phyloP scores from a whole-genome alignment of 2,329 filamentous ascomycete species.

The Allantophomopsis lycopodina region DNA sequence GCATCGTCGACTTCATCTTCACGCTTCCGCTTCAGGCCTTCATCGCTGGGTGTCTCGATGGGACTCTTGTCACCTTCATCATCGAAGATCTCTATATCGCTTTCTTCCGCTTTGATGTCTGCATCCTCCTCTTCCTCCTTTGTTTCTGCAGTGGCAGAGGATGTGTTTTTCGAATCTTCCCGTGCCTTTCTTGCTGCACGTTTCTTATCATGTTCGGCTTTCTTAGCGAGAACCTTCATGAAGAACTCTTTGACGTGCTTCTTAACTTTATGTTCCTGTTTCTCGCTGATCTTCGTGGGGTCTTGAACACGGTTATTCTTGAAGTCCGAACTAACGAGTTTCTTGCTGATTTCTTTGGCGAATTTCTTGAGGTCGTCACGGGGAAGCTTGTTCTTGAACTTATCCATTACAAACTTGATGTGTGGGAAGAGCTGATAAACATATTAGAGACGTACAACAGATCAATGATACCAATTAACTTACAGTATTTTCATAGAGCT shows the following conservation, averaged over 20 bases:
- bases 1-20: slow-evolving; percentile 24
- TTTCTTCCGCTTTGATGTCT: slow-evolving; percentile 14
- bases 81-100: slow-evolving; percentile 19
- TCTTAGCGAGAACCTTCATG: slow-evolving; percentile 73
- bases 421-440: slow-evolving; percentile 59
- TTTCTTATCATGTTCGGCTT: slow-evolving; percentile 53
- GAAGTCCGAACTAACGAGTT: slow-evolving; percentile 82
- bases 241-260: slow-evolving; percentile 75
- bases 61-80: slow-evolving; percentile 24
- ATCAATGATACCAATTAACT: slow-evolving; percentile 19
- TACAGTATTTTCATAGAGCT: slow-evolving; percentile 88
- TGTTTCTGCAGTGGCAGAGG: slow-evolving; percentile 1
- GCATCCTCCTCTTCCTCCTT: slow-evolving; percentile 24
- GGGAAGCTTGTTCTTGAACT: slow-evolving; percentile 75
- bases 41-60: not conserved
- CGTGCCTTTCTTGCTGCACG: slow-evolving; percentile 33
- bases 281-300: slow-evolving; percentile 62
- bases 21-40: slow-evolving; percentile 49
- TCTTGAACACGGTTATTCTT: slow-evolving; percentile 79
- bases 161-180: slow-evolving; percentile 12
- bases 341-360: slow-evolving; percentile 63
- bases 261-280: slow-evolving; percentile 72
- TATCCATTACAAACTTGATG: slow-evolving; percentile 75
- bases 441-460: slow-evolving; percentile 6
- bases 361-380: slow-evolving; percentile 59